Percentiles rank a stretch among this genome's conserved stretches.
These are phyloP conservation scores for Urtica urens DNA, from an alignment of 306 rosid genomes.

Conservation along the genomic window DNA sequence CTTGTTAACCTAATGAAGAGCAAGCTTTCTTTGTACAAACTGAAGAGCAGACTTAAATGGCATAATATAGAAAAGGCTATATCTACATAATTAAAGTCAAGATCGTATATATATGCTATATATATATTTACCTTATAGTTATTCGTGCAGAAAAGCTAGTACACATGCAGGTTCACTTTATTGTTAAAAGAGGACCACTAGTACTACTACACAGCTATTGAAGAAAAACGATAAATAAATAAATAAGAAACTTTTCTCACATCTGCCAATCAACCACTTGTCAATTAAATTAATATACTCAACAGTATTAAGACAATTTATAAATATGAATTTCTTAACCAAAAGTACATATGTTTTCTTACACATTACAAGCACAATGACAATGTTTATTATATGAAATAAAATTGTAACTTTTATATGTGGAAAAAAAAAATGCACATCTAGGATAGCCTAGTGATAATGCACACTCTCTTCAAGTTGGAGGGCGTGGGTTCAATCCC, in stretches of 20 bases:
- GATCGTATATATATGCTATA: not conserved
- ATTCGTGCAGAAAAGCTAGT: constrained; percentile 13
- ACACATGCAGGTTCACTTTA: constrained; percentile 12
- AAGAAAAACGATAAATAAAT: constrained; percentile 18
- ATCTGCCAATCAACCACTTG: not conserved
- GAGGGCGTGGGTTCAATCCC: too few species aligned
- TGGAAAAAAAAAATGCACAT: too few species aligned
- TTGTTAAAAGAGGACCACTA: constrained; percentile 29
- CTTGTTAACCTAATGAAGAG: too few species aligned
- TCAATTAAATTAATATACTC: not conserved
- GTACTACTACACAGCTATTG: constrained; percentile 2
- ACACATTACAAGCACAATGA: constrained; percentile 8
- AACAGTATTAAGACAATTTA: not conserved
- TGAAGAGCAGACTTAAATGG: too few species aligned
- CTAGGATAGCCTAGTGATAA: too few species aligned
- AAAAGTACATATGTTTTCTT: not conserved
- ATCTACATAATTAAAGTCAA: too few species aligned
- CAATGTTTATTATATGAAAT: too few species aligned
- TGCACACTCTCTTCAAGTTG: too few species aligned
- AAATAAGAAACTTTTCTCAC: constrained; percentile 8
- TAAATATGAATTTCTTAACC: not conserved
- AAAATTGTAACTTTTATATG: too few species aligned
- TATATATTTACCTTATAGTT: constrained; percentile 11
- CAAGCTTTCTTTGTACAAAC: too few species aligned
- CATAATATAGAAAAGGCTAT: too few species aligned